phyloP scores from a whole-genome alignment of 352 stramenopile genomes.

The Phytopythium oedochilum region DNA sequence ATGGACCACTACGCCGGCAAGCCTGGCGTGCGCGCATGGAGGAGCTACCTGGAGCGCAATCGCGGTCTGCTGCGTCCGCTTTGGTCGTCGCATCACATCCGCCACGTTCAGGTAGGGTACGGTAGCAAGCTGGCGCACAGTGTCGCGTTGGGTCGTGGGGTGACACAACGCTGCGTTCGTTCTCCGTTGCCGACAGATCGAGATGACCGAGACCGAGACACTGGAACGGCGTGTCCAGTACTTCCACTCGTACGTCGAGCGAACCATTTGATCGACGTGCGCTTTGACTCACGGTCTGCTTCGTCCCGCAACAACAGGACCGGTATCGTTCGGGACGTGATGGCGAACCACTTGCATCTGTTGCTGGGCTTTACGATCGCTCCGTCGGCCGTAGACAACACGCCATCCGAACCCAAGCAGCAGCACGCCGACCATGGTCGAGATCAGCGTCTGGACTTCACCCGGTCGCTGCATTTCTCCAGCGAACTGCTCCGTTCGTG shows the following conservation, averaged over 20 bases:
- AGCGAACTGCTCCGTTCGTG: constrained; percentile 4
- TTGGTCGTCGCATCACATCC: constrained; percentile 25
- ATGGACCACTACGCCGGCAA: constrained; percentile 89
- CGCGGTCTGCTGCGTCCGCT: constrained; percentile 16
- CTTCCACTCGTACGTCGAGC: constrained; percentile 53
- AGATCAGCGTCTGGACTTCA: constrained; percentile 11
- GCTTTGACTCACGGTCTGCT: too few species aligned
- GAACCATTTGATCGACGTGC: background rate
- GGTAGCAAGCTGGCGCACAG: too few species aligned
- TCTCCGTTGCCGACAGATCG: constrained; percentile 23
- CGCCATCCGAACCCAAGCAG: background rate
- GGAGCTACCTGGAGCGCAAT: constrained; percentile 51
- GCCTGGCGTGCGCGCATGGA: constrained; percentile 45
- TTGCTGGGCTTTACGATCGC: constrained; percentile 33
- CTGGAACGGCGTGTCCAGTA: constrained; percentile 54
- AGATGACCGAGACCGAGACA: constrained; percentile 69
- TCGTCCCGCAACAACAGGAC: too few species aligned
- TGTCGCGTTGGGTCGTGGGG: too few species aligned
- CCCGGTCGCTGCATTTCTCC: constrained; percentile 7
- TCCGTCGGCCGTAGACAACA: constrained; percentile 7
- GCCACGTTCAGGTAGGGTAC: constrained; percentile 17
- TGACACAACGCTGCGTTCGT: too few species aligned
- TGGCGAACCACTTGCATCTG: constrained; percentile 79
- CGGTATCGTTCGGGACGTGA: constrained; percentile 78
- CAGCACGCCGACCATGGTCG: background rate